Evolutionary conservation across 2,329 filamentous ascomycete genomes (phyloP), one percentile per base, ranked within the genome.

Genomic region (Chaetomium sp.): DNA sequence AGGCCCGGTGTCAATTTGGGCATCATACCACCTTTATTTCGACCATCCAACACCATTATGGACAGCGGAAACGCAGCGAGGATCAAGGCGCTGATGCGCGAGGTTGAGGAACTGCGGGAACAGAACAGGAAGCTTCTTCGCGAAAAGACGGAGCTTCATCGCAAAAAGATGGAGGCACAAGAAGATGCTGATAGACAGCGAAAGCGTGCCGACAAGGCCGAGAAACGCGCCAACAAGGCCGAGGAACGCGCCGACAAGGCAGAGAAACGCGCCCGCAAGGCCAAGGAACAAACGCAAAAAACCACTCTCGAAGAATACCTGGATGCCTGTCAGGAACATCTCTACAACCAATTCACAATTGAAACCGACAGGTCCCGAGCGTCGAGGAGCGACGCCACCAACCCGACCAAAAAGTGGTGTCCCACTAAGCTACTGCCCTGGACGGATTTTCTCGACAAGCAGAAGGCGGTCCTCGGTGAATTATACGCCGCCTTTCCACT

Each of bases 361-460:
- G 67, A 75, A 63, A 68, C 64, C 8, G 29, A 57, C 35, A n/a
- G 19, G 55, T 5, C 10, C 1, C 4, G 27, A 2, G 29, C 25
- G 35, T 31, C 55, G 1, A 74, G 69, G 33, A 70, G 72, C 27
- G 66, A 71, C 19, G 71, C 72, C 21, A 75, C 74, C 19, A 74
- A 73, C 56, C 75, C 74, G 2, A 67, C 68, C 2, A 57, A 72
- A 16, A 76, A 75, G 27, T 70, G 63, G 62, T 77, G 71, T 27
- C 75, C 73, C 4, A 65, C 67, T 27, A 67, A 57, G 65, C 70
- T 78, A 25, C 57, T 51, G 25, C 71, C 70, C 31, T 76, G 73
- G 75, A 35, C 64, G 0, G 67, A 73, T 62, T 78, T 78, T 51
- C 33, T 74, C 1, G 67, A 74, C 1, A 21, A 67, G 65, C 70